Base-by-base conservation (phyloP, 306 rosid species). In the Quercus agrifolia region DNA sequence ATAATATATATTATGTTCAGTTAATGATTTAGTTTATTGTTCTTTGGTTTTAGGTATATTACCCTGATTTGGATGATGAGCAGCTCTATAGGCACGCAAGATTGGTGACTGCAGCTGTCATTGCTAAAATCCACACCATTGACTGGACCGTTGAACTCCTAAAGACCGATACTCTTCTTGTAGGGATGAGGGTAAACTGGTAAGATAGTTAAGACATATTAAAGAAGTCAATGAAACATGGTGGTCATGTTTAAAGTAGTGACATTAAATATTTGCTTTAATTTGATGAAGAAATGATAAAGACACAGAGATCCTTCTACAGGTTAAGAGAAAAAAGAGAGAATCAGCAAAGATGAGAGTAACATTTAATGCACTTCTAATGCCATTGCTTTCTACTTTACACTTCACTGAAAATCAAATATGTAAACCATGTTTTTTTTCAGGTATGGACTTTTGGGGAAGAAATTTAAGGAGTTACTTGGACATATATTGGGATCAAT, bases 131-230 rank as follows among this genome's bases (percentile, higher is more conserved):
- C 72, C 96, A 93, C 86, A 93, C 97, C 71, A 91, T 91, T 74
- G 97, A 91, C 79, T 93, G 97, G 96, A 91, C 97, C 46, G 88
- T 89, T 5, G 92, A 93, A 80, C 94, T 93, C 73, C 78, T 93
- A 6, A 91, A 83, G 76, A 91, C 91, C 21, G 89, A 91, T 61
- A 91, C 92, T 74, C 88, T 93, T 62, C 63, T 78, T 18, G 96
- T 87, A 9, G 91, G 90, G 20, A 88, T 91, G 96, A 83, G 94
- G 77, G 82, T 83, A 73, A 93, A 93, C 71, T 91, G 97, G 97
- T 91, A 83, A 73, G 83, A 31, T 49, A 49, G 30, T 31, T 28
- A 7, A 19, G 25, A 14, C 3, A 10, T 46, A 46, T 49, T 49
- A 49, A 49, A 49, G 15, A 49, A 49, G 54, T 49, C 38, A 5